Evolutionary conservation across 139 green algal species (phyloP), one percentile per base, ranked within the genome.

Genomic region (Coccomyxa sp.): DNA sequence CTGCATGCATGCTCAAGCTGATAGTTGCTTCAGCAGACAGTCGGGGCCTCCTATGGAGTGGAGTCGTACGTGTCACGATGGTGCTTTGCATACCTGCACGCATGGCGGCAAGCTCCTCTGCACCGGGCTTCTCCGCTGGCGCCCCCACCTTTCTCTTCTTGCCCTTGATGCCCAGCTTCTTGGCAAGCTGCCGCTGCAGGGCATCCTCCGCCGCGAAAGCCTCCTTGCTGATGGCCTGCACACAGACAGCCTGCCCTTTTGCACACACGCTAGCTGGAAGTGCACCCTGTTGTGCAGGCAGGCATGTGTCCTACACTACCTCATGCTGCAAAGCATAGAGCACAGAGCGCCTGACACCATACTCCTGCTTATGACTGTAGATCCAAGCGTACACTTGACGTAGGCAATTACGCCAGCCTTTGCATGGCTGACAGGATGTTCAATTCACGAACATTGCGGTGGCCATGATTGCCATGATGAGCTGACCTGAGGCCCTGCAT

Each of bases 81-180:
- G n/a, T n/a, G n/a, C n/a, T n/a, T n/a, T n/a, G 41, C 33, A 55
- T 40, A 40, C 35, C 8, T 58, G 27, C 70, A 16, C n/a, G 34
- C 33, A 58, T 8, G 38, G 36, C 34, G n/a, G 33, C 72, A 9
- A 39, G 38, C 38, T 75, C 54, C 14, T 58, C 14, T 44, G 7
- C 9, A 4, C 9, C 29, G 54, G n/a, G n/a, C 7, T 70, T 7
- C 22, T 29, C n/a, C 38, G 73, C 34, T 8, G 34, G 34, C 5
- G n/a, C 44, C 12, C 7, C 7, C 29, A 34, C 55, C 33, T 31
- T 55, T 34, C 40, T 40, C 6, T 31, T 68, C 55, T 85, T 89
- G 44, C 83, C 76, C 76, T 78, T 83, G 37, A 90, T 29, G 4
- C 82, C 84, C 50, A 91, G 83, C 81, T 89, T 87, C 16, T 74